Percentiles rank a stretch among this genome's conserved stretches.
phyloP scores from a whole-genome alignment of 2,329 filamentous ascomycete genomes.

The Sordariomycetes sp. region DNA sequence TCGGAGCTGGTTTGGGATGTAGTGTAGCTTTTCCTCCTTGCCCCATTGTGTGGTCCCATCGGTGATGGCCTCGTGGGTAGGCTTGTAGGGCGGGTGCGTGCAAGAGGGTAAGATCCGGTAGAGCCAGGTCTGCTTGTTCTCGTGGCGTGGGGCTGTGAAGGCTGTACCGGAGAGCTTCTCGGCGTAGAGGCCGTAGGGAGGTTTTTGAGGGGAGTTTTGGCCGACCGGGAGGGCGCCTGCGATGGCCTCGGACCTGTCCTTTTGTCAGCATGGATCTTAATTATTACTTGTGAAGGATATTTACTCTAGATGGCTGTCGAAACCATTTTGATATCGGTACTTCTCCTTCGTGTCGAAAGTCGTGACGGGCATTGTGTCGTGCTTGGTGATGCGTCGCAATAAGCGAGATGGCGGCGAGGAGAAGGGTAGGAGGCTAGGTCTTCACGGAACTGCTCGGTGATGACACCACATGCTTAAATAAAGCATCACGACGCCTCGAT shows the following conservation, averaged over 20 bases:
- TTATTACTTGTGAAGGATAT: slow-evolving; percentile 15
- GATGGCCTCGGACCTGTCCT: slow-evolving; percentile 65
- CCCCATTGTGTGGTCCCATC: slow-evolving; percentile 8
- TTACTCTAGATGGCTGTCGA: slow-evolving; percentile 69
- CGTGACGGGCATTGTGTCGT: slow-evolving; percentile 37
- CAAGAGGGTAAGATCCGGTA: slow-evolving; percentile 61
- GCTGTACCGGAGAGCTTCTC: slow-evolving; percentile 69
- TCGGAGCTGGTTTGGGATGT: slow-evolving; percentile 65
- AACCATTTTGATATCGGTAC: slow-evolving; percentile 73
- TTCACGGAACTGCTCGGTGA: too few relatives aligned
- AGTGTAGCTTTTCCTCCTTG: slow-evolving; percentile 14
- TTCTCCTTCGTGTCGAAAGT: slow-evolving; percentile 38
- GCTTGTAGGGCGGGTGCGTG: slow-evolving; percentile 46
- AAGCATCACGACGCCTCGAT: not conserved
- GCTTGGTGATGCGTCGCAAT: not conserved
- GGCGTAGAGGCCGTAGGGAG: slow-evolving; percentile 68
- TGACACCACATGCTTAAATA: slow-evolving; percentile 2
- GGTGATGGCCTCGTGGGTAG: slow-evolving; percentile 23
- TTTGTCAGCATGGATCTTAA: not conserved
- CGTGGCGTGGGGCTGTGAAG: slow-evolving; percentile 59
- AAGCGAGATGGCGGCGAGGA: not conserved
- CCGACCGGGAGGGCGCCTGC: slow-evolving; percentile 64
- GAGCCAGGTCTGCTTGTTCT: slow-evolving; percentile 65
- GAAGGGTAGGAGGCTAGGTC: not conserved
- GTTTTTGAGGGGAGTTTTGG: slow-evolving; percentile 76